phyloP scores from a whole-genome alignment of 345 rosid genomes.

The Populus alba region DNA sequence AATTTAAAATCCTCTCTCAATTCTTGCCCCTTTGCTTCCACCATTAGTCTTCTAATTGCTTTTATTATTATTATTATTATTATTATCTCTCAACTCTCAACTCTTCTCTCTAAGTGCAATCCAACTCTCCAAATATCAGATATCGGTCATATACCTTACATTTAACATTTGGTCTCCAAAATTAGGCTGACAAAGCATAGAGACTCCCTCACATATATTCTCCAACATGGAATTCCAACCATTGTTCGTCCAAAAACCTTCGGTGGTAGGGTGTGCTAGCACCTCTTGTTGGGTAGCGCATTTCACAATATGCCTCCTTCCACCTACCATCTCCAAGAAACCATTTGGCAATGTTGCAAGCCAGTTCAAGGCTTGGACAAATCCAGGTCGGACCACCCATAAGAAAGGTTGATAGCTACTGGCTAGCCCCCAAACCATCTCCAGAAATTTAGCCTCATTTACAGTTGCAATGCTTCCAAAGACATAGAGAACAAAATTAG shows the following conservation, averaged over 20 bases:
- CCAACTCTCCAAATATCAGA: slow-evolving; percentile 16
- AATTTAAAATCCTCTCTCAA: too few relatives aligned
- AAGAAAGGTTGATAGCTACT: slow-evolving; percentile 10
- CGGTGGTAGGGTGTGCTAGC: background rate
- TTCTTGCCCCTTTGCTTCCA: too few relatives aligned
- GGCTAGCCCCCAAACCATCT: slow-evolving; percentile 15
- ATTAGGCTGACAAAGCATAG: background rate
- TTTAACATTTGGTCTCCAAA: too few relatives aligned
- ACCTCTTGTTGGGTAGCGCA: slow-evolving; percentile 14
- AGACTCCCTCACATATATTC: slow-evolving; percentile 16
- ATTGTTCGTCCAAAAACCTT: slow-evolving; percentile 15
- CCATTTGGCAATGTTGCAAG: background rate
- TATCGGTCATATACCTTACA: too few relatives aligned
- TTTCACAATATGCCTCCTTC: background rate
- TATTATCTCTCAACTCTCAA: too few relatives aligned
- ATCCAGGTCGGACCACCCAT: slow-evolving; percentile 20
- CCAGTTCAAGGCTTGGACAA: slow-evolving; percentile 1
- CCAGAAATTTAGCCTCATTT: slow-evolving; percentile 10
- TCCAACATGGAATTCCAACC: slow-evolving; percentile 17
- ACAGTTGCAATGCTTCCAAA: slow-evolving; percentile 40
- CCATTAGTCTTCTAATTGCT: too few relatives aligned
- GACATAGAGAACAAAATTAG: slow-evolving; percentile 38
- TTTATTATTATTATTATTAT: too few relatives aligned
- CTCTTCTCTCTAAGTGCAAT: too few relatives aligned
- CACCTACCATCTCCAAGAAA: background rate